Evolutionary conservation across 1,284 basidiomycete species (phyloP).

Genomic region (Tilletia setariae): DNA sequence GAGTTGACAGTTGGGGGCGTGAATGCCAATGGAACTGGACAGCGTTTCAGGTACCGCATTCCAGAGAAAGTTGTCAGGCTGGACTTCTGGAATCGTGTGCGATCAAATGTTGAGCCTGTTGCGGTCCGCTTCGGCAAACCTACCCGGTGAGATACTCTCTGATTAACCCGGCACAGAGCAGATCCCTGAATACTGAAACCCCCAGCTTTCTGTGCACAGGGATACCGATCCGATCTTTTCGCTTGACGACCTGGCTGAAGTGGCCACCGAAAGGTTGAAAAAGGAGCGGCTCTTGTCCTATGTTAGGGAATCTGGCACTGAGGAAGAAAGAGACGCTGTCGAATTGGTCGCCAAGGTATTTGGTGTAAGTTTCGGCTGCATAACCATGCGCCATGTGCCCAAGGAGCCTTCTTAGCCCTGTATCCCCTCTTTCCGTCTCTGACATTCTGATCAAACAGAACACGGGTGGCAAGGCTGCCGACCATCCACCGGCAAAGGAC

Average conservation of each 20-base stretch:
- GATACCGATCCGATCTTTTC: neutral
- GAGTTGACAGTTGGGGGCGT: slow-evolving; percentile 55
- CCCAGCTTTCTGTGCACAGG: neutral
- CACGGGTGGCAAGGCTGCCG: neutral
- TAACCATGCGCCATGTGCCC: no score
- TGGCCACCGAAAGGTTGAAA: slow-evolving; percentile 15
- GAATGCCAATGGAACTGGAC: slow-evolving; percentile 13
- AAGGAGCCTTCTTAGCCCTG: no score
- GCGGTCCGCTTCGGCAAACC: slow-evolving; percentile 11
- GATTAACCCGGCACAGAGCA: neutral
- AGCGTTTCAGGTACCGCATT: slow-evolving; percentile 74
- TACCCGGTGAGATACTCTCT: neutral
- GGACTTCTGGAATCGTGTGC: slow-evolving; percentile 80
- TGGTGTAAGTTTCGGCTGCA: neutral
- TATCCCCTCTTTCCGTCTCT: no score
- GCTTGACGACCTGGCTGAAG: slow-evolving; percentile 17
- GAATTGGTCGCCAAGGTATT: neutral
- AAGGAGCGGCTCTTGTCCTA: neutral
- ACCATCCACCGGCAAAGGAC: neutral
- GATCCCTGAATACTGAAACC: neutral
- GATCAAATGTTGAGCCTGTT: slow-evolving; percentile 12
- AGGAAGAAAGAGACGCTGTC: neutral
- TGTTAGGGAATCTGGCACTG: neutral
- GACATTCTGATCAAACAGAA: neutral
- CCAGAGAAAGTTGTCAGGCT: slow-evolving; percentile 86